Evolutionary conservation across 2,329 filamentous ascomycete genomes (phyloP).

Genomic region (Sphaerulina populicola): DNA sequence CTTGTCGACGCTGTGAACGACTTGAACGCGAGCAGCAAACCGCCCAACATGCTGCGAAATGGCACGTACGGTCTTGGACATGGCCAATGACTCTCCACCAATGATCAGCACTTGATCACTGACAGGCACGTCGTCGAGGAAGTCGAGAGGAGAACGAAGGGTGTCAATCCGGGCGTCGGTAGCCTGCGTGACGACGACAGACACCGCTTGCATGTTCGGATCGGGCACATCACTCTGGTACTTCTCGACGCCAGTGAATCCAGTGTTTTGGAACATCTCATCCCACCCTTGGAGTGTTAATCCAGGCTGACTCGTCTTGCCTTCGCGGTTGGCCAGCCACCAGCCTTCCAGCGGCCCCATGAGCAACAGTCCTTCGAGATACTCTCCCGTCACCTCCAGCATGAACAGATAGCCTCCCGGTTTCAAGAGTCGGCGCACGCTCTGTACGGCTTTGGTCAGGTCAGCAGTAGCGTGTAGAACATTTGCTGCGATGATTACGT

Average conservation of each 20-base stretch:
- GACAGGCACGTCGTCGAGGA: conserved; percentile 12
- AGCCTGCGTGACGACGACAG: conserved; percentile 17
- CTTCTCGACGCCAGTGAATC: conserved; percentile 33
- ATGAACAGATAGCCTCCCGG: conserved; percentile 25
- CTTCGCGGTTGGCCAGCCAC: conserved; percentile 25
- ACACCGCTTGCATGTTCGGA: conserved; percentile 12
- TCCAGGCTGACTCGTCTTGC: conserved; percentile 24
- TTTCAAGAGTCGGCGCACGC: conserved; percentile 24
- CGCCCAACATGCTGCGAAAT: conserved; percentile 15
- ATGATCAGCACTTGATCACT: conserved; percentile 18
- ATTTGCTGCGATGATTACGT: conserved; percentile 26
- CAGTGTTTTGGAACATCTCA: conserved; percentile 25
- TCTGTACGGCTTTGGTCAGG: conserved; percentile 19
- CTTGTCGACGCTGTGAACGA: conserved; percentile 14
- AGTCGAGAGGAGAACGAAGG: conserved; percentile 16
- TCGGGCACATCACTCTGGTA: conserved; percentile 16
- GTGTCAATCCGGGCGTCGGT: conserved; percentile 14
- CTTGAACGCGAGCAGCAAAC: conserved; percentile 15
- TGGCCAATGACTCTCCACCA: conserved; percentile 13
- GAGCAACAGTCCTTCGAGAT: conserved; percentile 10
- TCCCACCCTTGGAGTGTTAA: conserved; percentile 30
- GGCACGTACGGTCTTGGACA: conserved; percentile 12
- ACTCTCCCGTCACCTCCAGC: conserved; percentile 20
- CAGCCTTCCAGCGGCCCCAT: conserved; percentile 16
- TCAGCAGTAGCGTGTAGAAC: conserved; percentile 24